Evolutionary conservation across 1,284 basidiomycete genomes (phyloP).

Genomic region (Xerocomus minutiporus): DNA sequence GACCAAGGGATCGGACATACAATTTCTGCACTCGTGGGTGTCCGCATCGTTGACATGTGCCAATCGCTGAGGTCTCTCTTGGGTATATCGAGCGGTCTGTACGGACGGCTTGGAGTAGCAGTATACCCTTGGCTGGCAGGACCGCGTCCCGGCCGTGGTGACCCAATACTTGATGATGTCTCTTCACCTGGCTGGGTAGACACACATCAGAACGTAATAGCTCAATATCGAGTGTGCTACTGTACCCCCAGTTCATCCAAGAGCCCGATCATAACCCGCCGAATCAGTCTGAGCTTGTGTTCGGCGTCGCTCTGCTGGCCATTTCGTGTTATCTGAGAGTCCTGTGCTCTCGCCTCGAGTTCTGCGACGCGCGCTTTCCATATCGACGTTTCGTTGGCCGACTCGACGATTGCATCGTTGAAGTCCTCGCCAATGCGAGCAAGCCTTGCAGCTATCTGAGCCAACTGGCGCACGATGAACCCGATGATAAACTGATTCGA

Average conservation of each 20-base stretch:
- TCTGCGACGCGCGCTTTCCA: constrained; percentile 30
- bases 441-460: constrained; percentile 23
- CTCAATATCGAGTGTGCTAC: not conserved
- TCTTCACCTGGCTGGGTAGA: constrained; percentile 24
- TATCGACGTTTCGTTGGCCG: constrained; percentile 20
- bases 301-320: constrained; percentile 28
- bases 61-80: constrained; percentile 20
- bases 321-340: constrained; percentile 6
- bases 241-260: constrained; percentile 39
- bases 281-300: constrained; percentile 36
- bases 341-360: constrained; percentile 25
- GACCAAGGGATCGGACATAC: constrained; percentile 30
- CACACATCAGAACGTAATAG: constrained; percentile 1
- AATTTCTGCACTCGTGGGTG: constrained; percentile 27
- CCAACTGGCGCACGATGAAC: constrained; percentile 15
- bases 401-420: constrained; percentile 29
- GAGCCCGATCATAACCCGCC: constrained; percentile 38
- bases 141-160: constrained; percentile 8
- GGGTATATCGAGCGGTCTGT: constrained; percentile 3
- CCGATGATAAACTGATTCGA: not conserved
- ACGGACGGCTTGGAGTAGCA: constrained; percentile 10
- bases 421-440: constrained; percentile 32
- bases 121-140: constrained; percentile 4
- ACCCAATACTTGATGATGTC: constrained; percentile 4
- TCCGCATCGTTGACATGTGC: constrained; percentile 26